These are phyloP conservation scores for Beauveria varroae DNA, from an alignment of 2,329 filamentous ascomycete species.

Conservation along the genomic window DNA sequence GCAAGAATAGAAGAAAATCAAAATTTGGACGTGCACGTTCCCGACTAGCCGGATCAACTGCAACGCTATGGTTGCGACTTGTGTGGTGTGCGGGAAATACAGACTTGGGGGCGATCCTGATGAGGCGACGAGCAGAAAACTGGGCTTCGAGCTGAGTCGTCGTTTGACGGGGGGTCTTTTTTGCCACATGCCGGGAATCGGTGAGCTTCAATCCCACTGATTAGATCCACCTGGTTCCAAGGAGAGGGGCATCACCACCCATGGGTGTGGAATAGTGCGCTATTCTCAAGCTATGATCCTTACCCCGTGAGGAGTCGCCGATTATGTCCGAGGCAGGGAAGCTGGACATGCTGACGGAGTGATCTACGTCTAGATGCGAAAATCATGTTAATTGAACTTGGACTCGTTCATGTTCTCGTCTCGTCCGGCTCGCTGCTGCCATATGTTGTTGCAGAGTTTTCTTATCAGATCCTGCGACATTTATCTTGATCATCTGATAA, in stretches of 20 bases:
- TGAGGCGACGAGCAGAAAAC: not conserved
- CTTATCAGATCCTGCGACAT: conserved; percentile 12
- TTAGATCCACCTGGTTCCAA: not conserved
- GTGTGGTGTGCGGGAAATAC: conserved; percentile 2
- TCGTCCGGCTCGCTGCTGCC: not conserved
- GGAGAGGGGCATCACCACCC: not conserved
- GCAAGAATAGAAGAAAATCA: not conserved
- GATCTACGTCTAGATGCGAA: not conserved
- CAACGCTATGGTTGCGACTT: not conserved
- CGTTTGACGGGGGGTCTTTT: not conserved
- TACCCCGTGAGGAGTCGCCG: not conserved
- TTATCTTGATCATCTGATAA: conserved; percentile 16
- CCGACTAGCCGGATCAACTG: not conserved
- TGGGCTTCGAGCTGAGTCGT: conserved; percentile 1
- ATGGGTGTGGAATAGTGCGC: not conserved
- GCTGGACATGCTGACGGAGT: not conserved
- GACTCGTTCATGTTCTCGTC: not conserved
- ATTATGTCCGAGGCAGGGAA: not conserved
- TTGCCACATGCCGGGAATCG: not conserved
- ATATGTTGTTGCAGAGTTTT: not conserved
- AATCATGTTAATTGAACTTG: too few relatives aligned
- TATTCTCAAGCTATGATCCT: not conserved
- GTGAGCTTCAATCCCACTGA: not conserved
- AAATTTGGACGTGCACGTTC: not conserved
- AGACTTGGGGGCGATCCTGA: not conserved